Base-by-base conservation (phyloP, 768 basidiomycete genomes). In the Sistotremastrum niveocremeum region DNA sequence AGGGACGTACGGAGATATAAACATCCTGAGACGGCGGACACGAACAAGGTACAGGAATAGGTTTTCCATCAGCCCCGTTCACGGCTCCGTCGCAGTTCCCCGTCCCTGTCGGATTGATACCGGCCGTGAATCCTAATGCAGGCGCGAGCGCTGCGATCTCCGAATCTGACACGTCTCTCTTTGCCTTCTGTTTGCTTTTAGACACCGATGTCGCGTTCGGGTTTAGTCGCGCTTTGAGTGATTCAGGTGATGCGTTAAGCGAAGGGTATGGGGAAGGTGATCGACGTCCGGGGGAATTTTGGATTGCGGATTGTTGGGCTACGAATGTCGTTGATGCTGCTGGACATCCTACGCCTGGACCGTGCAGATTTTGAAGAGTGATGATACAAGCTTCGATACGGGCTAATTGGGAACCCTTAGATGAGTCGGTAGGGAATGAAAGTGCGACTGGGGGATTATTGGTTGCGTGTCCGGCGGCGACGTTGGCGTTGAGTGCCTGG, bases 1-100 rank as follows among this genome's bases (percentile, higher is more conserved):
- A 8, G 43, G 30, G 9, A 49, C 61, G 34, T 49, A 76, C 79
- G n/a, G 63, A 37, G 50, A 79, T 65, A 63, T 78, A 83, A 31
- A 57, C 58, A 8, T 58, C 56, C 48, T 71, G 69, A 48, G 69
- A 62, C 1, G 81, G 81, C 5, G 56, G 56, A 41, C 56, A 57
- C 8, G 30, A 8, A 45, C 56, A 57, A n/a, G 56, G 56, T 12
- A 57, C 52, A 35, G 48, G 47, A 38, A 49, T 46, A n/a, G 48
- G 44, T 28, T 38, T 37, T 4, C 49, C 52, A 20, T 49, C 48
- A 4, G 46, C 45, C 2, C 45, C 52, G 9, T 60, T 57, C 7
- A 58, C 51, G 7, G 60, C 59, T 29, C 56, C 56, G 40, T 57
- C 55, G 42, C 56, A 57, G 48, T 57, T 46, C 5, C 55, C 56